phyloP scores from a whole-genome alignment of 805 yeast genomes.

The Metschnikowia lochheadii region DNA sequence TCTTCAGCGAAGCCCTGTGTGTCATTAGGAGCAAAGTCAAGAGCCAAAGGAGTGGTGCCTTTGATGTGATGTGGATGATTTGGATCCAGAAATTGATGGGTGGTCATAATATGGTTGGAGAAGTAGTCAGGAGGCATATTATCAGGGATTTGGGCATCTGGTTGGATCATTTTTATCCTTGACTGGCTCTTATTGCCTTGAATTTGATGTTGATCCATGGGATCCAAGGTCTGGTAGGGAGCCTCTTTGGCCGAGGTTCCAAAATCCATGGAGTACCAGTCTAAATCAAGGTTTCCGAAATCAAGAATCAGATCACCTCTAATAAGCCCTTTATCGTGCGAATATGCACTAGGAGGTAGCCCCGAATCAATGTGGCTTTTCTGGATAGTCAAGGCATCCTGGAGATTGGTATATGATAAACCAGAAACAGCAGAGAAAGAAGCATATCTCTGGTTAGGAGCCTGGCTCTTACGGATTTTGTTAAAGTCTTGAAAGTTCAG shows the following conservation, averaged over 20 bases:
- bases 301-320: conserved; percentile 19
- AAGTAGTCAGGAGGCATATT: conserved; percentile 13
- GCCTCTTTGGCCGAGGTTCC: background rate
- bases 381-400: conserved; percentile 38
- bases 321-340: conserved; percentile 18
- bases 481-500: conserved; percentile 10
- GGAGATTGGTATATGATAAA: conserved; percentile 51
- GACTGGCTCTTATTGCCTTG: background rate
- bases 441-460: conserved; percentile 38
- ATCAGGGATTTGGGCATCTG: conserved; percentile 12
- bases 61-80: conserved; percentile 38
- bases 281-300: conserved; percentile 27
- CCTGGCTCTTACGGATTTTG: conserved; percentile 2
- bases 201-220: background rate
- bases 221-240: background rate
- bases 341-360: conserved; percentile 30
- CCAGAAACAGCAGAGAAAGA: conserved; percentile 67
- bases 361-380: conserved; percentile 29
- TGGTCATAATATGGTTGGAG: conserved; percentile 17
- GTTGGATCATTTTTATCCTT: conserved; percentile 6
- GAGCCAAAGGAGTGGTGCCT: conserved; percentile 38
- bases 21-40: conserved; percentile 21
- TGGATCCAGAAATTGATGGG: conserved; percentile 32
- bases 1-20: conserved; percentile 5
- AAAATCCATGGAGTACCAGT: conserved; percentile 16